Percentiles rank a stretch among this genome's conserved stretches.
Conservation (phyloP, 1,284 basidiomycete genomes). For the Peniophora sp. region DNA sequence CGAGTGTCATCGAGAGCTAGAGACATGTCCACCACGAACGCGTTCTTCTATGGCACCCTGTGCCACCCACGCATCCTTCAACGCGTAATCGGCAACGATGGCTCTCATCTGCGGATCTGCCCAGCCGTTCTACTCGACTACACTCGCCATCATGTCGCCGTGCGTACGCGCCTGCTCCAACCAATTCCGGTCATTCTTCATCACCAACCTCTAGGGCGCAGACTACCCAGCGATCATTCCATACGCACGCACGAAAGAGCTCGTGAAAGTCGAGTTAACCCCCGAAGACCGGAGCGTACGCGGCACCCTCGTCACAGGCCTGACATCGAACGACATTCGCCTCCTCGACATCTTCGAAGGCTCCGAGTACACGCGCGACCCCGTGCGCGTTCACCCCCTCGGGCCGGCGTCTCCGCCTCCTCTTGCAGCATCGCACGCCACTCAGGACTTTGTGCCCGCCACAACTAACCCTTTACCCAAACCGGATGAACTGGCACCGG, state of each 20-base stretch:
- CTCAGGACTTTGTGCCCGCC: constrained; percentile 27
- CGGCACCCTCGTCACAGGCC: constrained; percentile 63
- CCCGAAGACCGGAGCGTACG: constrained; percentile 50
- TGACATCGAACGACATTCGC: constrained; percentile 49
- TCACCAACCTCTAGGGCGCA: constrained; percentile 28
- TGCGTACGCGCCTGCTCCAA: constrained; percentile 6
- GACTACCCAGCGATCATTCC: constrained; percentile 80
- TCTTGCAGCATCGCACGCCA: constrained; percentile 14
- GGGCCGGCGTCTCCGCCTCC: constrained; percentile 25
- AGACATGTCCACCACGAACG: constrained; percentile 21
- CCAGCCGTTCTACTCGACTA: constrained; percentile 52
- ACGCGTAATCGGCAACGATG: constrained; percentile 55
- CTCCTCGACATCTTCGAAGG: constrained; percentile 76
- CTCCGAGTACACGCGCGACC: constrained; percentile 64
- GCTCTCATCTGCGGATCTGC: constrained; percentile 45
- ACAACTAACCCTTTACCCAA: constrained; percentile 33
- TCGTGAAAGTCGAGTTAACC: constrained; percentile 37
- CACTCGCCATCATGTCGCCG: constrained; percentile 65
- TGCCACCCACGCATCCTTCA: constrained; percentile 66
- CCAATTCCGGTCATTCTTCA: not conserved
- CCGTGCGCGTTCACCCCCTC: constrained; percentile 48
- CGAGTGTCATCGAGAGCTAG: too few species aligned
- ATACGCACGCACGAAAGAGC: constrained; percentile 32
- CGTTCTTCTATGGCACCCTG: constrained; percentile 79
- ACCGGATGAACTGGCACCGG: constrained; percentile 22